Percentiles rank a stretch among this genome's conserved stretches.
phyloP scores from a whole-genome alignment of 2,329 filamentous ascomycete genomes.

The Colletotrichum tropicale region DNA sequence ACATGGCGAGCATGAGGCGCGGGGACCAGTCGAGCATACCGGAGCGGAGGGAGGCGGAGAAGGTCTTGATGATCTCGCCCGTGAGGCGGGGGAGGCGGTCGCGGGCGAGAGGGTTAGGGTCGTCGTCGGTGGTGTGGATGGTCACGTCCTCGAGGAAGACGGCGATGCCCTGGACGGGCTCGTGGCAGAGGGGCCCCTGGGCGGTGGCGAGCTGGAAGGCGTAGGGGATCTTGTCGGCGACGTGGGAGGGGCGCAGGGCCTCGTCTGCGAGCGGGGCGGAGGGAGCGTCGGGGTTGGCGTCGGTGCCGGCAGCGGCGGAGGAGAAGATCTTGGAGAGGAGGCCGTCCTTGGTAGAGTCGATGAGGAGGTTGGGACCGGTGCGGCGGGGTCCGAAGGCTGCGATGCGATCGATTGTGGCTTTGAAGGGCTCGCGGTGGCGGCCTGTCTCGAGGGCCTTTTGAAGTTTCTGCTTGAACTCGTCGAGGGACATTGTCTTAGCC shows the following conservation, averaged over 20 bases:
- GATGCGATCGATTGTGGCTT: slow-evolving; percentile 77
- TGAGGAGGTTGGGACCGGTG: slow-evolving; percentile 85
- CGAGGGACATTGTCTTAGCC: slow-evolving; percentile 67
- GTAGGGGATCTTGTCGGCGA: slow-evolving; percentile 89
- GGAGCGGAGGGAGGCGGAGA: slow-evolving; percentile 80
- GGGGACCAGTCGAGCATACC: slow-evolving; percentile 97
- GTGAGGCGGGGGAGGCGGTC: slow-evolving; percentile 82
- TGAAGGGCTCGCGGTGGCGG: slow-evolving; percentile 80
- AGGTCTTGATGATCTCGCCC: slow-evolving; percentile 89
- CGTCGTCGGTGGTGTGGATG: slow-evolving; percentile 56
- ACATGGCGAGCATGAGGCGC: slow-evolving; percentile 95
- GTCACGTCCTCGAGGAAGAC: slow-evolving; percentile 85
- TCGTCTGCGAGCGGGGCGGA: slow-evolving; percentile 47
- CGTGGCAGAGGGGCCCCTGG: slow-evolving; percentile 89
- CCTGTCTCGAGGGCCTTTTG: slow-evolving; percentile 70
- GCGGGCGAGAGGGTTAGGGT: slow-evolving; percentile 54
- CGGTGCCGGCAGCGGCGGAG: slow-evolving; percentile 12
- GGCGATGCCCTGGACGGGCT: slow-evolving; percentile 91
- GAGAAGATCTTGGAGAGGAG: slow-evolving; percentile 75
- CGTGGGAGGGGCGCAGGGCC: slow-evolving; percentile 65
- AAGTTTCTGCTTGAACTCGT: slow-evolving; percentile 80
- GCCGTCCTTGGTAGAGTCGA: slow-evolving; percentile 78
- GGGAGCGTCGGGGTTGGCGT: slow-evolving; percentile 22
- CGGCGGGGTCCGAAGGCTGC: slow-evolving; percentile 88
- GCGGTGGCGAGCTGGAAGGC: slow-evolving; percentile 92